A percentile compares a stretch with the other conserved stretches of the same genome.
Evolutionary conservation across 345 rosid genomes (phyloP).

Genomic region (Eucalyptus erythrocorys): DNA sequence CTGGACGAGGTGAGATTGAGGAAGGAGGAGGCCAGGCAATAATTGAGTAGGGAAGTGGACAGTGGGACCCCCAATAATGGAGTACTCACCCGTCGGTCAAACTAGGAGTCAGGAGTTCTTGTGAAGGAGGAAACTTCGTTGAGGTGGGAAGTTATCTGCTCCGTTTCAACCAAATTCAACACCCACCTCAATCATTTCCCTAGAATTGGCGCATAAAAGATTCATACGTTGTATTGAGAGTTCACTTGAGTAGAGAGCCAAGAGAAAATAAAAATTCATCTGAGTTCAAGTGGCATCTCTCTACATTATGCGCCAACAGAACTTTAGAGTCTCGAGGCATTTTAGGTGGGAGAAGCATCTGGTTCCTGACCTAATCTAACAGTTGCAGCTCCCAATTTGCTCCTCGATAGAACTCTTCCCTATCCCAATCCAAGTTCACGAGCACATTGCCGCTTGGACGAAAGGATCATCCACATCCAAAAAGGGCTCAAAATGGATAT

Average conservation of each 20-base stretch:
- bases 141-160: not conserved
- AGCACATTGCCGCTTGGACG: not conserved
- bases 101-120: not conserved
- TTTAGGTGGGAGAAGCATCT: not conserved
- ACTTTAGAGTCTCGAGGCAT: not conserved
- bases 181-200: not conserved
- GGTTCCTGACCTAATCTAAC: not conserved
- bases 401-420: not conserved
- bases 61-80: not conserved
- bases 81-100: not conserved
- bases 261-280: not conserved
- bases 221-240: not conserved
- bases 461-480: not conserved
- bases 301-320: not conserved
- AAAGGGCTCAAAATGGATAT: not conserved
- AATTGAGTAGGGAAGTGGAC: not conserved
- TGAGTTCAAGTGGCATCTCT: not conserved
- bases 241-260: not conserved
- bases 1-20: not conserved
- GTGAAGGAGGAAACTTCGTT: not conserved
- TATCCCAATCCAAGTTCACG: not conserved
- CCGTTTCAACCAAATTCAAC: not conserved
- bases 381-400: not conserved
- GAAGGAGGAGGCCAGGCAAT: not conserved
- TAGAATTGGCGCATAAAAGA: not conserved